Base-by-base conservation (phyloP, 2,329 filamentous ascomycete species). In the Paramyrothecium roridum region DNA sequence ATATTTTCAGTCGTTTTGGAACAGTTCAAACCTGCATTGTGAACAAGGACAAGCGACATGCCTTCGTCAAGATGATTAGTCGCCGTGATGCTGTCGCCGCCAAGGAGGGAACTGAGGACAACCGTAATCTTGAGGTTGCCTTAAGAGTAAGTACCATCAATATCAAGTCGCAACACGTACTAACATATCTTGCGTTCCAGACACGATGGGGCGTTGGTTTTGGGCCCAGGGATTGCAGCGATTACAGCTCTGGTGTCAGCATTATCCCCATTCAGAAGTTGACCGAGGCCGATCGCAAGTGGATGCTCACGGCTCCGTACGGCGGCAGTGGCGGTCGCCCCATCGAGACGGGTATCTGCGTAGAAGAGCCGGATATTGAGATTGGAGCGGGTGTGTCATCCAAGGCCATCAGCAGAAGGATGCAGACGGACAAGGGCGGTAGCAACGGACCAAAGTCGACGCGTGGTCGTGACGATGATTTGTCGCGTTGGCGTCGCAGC, bases 131-230 rank as follows among this genome's bases (percentile, higher is more conserved):
- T 6, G 88, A 91, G 52, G 83, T 89, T 64, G 85, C 91, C 61
- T 84, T 91, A 53, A 83, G 89, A 64, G 86, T 89, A 80, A 76
- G 85, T 76, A 20, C 13, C 21, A 21, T n/a, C 8, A 21, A 6
- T 12, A 37, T 12, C 19, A 20, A 20, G 10, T 17, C n/a, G 37
- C 17, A 19, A 11, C 40, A 33, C 8, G 8, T 53, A 45, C 60
- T 67, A 57, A 67, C 59, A 61, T 51, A 22, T 56, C 57, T 48
- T 34, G 3, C n/a, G 21, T 1, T 12, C 43, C 51, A 95, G 86
- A 98, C 93, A 45, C 87, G 95, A 61, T 99, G 95, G 95, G 95
- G 95, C 61, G 95, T 99, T 50, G 95, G 95, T 17, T 99, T 97
- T 67, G 95, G 95, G 3, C 95, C 95, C 48, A 87, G 95, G 67